Evolutionary conservation across 371 early-diverging fungal genomes (phyloP), one percentile per base, ranked within the genome.

Genomic region (Smittium culicis): DNA sequence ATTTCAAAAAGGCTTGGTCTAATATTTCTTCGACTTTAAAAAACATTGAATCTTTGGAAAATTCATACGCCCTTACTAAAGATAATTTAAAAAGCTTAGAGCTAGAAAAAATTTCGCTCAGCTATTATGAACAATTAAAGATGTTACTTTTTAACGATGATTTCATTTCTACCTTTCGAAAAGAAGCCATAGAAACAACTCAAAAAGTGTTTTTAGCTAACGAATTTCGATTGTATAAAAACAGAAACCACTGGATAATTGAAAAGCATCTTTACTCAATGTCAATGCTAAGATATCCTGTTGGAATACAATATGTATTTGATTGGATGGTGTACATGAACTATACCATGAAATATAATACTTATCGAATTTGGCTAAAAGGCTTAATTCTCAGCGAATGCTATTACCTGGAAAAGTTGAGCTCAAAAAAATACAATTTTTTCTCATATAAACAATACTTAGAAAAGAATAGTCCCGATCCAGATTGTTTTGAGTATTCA

Each of bases 311-410:
- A 62, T 62, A 34, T 30, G 62, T 62, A 20, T 35, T 25, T 31
- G 62, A 62, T 34, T 62, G 62, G 62, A 62, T 62, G 62, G 24
- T 34, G 3, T 31, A 25, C 29, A 14, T 62, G 29, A 35, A 35
- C 34, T 62, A 62, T 25, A 32, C 30, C 20, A 11, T 31, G 5
- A 25, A 30, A 34, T 25, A 28, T 20, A 32, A 25, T 25, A 34
- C 29, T 25, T 62, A 62, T 30, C 5, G 35, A 14, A 2, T 62
- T 5, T 62, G 62, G 62, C 20, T 62, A 24, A 14, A 31, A 3
- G 62, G 62, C 25, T 35, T 62, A 24, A 35, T 62, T 14, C 20
- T 45, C 5, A 30, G 62, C 33, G 2, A 35, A 28, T 14, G 29
- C 16, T 14, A 62, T 20, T 35, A 62, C 32, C 5, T 31, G 27